A percentile compares a stretch with the other conserved stretches of the same genome.
These are phyloP conservation scores for Rusavskia elegans DNA, from an alignment of 495 filamentous ascomycete genomes.

Conservation along the genomic window DNA sequence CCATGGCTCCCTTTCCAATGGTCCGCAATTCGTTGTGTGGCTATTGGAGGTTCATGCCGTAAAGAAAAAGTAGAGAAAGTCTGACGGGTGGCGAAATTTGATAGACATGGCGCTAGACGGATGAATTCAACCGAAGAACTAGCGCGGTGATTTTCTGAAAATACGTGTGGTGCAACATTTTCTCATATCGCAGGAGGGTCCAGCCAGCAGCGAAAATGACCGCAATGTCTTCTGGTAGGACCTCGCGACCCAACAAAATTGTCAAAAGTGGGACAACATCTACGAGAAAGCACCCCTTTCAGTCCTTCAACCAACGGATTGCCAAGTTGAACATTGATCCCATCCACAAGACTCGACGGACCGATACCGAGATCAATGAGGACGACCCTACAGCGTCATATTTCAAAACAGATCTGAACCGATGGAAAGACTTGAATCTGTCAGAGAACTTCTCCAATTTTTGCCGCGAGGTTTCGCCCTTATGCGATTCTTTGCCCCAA, in stretches of 20 bases:
- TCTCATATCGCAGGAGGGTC: background rate
- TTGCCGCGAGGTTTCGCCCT: conserved; percentile 48
- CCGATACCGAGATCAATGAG: conserved; percentile 61
- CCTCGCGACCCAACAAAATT: conserved; percentile 46
- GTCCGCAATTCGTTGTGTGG: background rate
- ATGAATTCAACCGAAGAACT: background rate
- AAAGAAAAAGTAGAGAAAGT: background rate
- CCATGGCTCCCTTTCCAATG: conserved; percentile 25
- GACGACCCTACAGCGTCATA: conserved; percentile 52
- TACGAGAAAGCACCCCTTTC: conserved; percentile 70
- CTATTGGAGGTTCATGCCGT: background rate
- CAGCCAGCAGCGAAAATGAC: conserved; percentile 23
- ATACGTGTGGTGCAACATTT: background rate
- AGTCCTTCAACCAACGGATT: conserved; percentile 85
- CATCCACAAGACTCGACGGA: conserved; percentile 65
- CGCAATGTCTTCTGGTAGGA: conserved; percentile 45
- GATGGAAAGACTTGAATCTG: conserved; percentile 83
- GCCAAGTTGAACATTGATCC: conserved; percentile 89
- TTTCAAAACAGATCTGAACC: conserved; percentile 62
- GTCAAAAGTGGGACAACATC: conserved; percentile 51
- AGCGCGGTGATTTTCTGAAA: background rate
- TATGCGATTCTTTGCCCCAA: conserved; percentile 80
- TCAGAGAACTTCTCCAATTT: conserved; percentile 67
- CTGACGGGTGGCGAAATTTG: conserved; percentile 1
- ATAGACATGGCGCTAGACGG: conserved; percentile 2